Evolutionary conservation across 176 grass and related monocot species (phyloP).

Genomic region (Juncus inflexus): DNA sequence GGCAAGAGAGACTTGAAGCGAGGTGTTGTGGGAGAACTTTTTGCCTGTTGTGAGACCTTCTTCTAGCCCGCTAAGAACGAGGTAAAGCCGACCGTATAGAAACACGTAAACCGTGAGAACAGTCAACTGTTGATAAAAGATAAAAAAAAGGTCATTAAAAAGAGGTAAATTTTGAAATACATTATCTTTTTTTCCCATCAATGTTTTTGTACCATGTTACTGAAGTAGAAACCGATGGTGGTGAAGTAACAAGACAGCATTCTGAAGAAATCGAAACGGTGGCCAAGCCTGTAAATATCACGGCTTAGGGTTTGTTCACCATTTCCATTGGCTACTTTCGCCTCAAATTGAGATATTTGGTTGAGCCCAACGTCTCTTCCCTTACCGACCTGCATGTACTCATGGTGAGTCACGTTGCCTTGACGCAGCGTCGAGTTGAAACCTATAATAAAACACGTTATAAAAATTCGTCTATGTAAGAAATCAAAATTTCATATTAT

Average conservation of each 20-base stretch:
- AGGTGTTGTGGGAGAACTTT: slow-evolving; percentile 71
- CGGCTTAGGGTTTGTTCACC: slow-evolving; percentile 90
- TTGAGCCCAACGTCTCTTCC: slow-evolving; percentile 95
- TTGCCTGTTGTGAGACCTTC: slow-evolving; percentile 54
- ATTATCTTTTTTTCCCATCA: slow-evolving; percentile 7
- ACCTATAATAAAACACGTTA: slow-evolving; percentile 36
- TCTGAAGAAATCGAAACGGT: slow-evolving; percentile 95
- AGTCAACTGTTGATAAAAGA: slow-evolving; percentile 29
- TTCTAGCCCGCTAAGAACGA: slow-evolving; percentile 91
- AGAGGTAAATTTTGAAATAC: slow-evolving; percentile 87
- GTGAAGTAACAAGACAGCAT: slow-evolving; percentile 96
- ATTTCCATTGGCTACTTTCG: slow-evolving; percentile 92
- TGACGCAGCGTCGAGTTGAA: slow-evolving; percentile 98
- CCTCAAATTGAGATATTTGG: slow-evolving; percentile 92
- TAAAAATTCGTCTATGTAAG: neutral
- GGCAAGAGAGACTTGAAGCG: slow-evolving; percentile 90
- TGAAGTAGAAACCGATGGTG: slow-evolving; percentile 87
- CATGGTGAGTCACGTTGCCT: slow-evolving; percentile 95
- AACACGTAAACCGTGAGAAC: slow-evolving; percentile 53
- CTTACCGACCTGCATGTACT: slow-evolving; percentile 98
- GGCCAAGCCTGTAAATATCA: slow-evolving; percentile 86
- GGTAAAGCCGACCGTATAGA: slow-evolving; percentile 62
- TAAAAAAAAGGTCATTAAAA: slow-evolving; percentile 42
- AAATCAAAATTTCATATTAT: neutral
- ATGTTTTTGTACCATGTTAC: slow-evolving; percentile 65